Conservation (phyloP, 2,329 filamentous ascomycete species). For the Boeremia lycopersici region DNA sequence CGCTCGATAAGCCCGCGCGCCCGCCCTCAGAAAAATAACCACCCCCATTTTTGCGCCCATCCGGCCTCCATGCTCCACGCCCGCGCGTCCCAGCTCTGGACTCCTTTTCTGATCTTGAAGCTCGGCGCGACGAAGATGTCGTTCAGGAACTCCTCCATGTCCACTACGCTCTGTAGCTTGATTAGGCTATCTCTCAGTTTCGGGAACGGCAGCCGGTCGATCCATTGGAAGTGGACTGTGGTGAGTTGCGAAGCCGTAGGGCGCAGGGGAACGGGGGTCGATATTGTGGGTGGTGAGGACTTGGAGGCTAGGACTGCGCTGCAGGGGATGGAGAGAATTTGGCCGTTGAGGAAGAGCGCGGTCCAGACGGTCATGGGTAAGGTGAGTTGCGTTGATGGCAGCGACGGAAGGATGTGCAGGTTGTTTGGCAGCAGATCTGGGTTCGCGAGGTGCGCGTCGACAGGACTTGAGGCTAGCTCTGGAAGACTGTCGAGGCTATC, state of each 20-base stretch:
- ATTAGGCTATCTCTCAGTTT: slow-evolving; percentile 50
- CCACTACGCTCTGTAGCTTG: slow-evolving; percentile 33
- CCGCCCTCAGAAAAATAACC: slow-evolving; percentile 15
- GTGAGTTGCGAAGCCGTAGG: slow-evolving; percentile 45
- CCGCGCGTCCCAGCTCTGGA: slow-evolving; percentile 40
- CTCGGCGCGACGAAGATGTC: slow-evolving; percentile 45
- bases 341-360: slow-evolving; percentile 5
- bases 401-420: not conserved
- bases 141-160: slow-evolving; percentile 47
- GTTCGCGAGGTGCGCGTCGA: not conserved
- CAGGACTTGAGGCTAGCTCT: not conserved
- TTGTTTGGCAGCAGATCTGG: not conserved
- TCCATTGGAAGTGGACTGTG: slow-evolving; percentile 47
- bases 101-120: slow-evolving; percentile 38
- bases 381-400: not conserved
- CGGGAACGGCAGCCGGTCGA: slow-evolving; percentile 52
- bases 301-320: not conserved
- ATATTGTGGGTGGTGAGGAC: not conserved
- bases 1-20: too few species aligned
- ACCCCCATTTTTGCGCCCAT: slow-evolving; percentile 48
- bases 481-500: not conserved
- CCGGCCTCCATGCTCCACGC: slow-evolving; percentile 44
- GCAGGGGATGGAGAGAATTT: not conserved
- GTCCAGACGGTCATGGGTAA: slow-evolving; percentile 10
- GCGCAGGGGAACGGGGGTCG: slow-evolving; percentile 32